Percentiles rank a stretch among this genome's conserved stretches.
These are phyloP conservation scores for Clarireedia monteithiana DNA, from an alignment of 2,329 filamentous ascomycete genomes.

Conservation along the genomic window DNA sequence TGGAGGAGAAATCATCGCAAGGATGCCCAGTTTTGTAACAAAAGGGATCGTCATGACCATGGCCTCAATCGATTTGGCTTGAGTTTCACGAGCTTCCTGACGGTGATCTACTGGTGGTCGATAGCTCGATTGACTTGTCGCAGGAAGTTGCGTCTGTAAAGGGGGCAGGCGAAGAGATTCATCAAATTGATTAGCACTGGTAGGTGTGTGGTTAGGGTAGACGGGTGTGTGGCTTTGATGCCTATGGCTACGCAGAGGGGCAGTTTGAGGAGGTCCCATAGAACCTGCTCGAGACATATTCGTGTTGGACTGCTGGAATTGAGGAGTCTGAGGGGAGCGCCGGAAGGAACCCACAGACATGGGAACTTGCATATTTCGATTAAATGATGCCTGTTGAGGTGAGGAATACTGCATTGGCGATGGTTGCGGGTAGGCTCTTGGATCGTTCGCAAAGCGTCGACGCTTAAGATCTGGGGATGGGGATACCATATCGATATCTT, in stretches of 20 bases:
- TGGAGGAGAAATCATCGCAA: constrained; percentile 69
- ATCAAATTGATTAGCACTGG: constrained; percentile 17
- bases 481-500: constrained; percentile 35
- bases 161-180: constrained; percentile 30
- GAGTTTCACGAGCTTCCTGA: constrained; percentile 28
- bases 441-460: constrained; percentile 47
- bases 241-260: constrained; percentile 17
- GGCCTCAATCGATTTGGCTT: constrained; percentile 48
- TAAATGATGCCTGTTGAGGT: constrained; percentile 16
- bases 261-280: constrained; percentile 26
- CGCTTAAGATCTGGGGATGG: constrained; percentile 52
- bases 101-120: constrained; percentile 22
- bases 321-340: constrained; percentile 24
- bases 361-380: constrained; percentile 18
- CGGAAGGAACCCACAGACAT: constrained; percentile 31
- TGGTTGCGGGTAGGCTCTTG: constrained; percentile 33
- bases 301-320: constrained; percentile 16
- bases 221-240: constrained; percentile 17
- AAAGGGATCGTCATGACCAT: constrained; percentile 72
- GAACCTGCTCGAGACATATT: constrained; percentile 18
- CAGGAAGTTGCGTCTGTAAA: constrained; percentile 29
- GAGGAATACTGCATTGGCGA: constrained; percentile 30
- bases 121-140: constrained; percentile 31
- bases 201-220: constrained; percentile 19
- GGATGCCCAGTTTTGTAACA: constrained; percentile 66